These are phyloP conservation scores for Annulohypoxylon bovei DNA, from an alignment of 495 filamentous ascomycete species.

Conservation along the genomic window DNA sequence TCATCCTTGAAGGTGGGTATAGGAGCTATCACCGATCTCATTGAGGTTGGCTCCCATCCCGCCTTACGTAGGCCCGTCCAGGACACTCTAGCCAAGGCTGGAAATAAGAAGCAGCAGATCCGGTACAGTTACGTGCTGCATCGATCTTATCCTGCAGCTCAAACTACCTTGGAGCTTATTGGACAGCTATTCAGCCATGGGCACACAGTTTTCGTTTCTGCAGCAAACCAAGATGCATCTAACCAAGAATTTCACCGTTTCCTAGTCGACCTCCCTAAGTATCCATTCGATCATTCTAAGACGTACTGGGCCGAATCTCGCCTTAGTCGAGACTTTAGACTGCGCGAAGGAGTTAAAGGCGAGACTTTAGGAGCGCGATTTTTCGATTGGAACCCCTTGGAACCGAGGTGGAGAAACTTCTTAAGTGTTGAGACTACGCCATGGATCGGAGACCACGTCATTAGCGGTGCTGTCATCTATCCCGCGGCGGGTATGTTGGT, in stretches of 20 bases:
- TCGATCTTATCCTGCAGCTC: constrained; percentile 23
- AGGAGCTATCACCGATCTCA: constrained; percentile 39
- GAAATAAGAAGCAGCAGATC: constrained; percentile 32
- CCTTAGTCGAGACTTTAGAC: constrained; percentile 42
- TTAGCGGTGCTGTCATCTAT: constrained; percentile 55
- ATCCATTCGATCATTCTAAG: constrained; percentile 44
- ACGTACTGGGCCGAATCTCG: constrained; percentile 48
- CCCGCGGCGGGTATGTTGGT: constrained; percentile 65
- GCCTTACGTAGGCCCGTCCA: constrained; percentile 62
- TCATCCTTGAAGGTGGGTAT: constrained; percentile 31
- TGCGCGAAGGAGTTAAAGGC: constrained; percentile 28
- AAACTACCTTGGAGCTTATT: constrained; percentile 26
- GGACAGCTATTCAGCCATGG: constrained; percentile 32
- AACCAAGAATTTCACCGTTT: constrained; percentile 16
- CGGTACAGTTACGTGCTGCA: constrained; percentile 36
- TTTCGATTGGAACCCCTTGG: constrained; percentile 41
- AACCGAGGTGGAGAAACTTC: constrained; percentile 56
- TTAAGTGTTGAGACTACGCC: constrained; percentile 53
- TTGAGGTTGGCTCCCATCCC: constrained; percentile 68
- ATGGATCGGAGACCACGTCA: constrained; percentile 61
- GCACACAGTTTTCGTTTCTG: constrained; percentile 30
- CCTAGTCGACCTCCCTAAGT: constrained; percentile 40
- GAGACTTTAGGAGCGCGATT: constrained; percentile 40
- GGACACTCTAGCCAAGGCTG: constrained; percentile 43
- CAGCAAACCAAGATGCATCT: constrained; percentile 33